Evolutionary conservation across 768 basidiomycete genomes (phyloP).

Genomic region (Auricularia heimuer): DNA sequence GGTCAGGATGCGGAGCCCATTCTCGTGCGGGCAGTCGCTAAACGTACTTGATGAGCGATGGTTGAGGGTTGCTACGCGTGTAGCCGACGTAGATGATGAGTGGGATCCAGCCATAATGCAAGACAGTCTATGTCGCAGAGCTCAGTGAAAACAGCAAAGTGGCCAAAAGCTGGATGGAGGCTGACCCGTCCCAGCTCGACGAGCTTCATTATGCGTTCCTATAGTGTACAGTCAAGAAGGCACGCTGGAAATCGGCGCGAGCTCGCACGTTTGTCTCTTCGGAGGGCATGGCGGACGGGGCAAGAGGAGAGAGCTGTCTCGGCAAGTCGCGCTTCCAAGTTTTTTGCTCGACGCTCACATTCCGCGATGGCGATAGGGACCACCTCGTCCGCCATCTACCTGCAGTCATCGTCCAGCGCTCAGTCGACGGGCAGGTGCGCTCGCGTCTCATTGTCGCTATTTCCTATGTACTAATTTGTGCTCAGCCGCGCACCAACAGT

Average conservation of each 20-base stretch:
- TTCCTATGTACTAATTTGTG: no score
- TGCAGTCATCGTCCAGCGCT: conserved; percentile 5
- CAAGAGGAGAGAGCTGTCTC: not conserved
- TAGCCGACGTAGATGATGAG: conserved; percentile 94
- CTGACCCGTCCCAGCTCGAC: conserved; percentile 72
- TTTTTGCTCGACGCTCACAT: not conserved
- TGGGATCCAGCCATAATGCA: conserved; percentile 96
- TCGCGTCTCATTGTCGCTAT: not conserved
- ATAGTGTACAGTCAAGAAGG: not conserved
- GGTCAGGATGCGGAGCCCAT: not conserved
- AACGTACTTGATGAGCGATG: conserved; percentile 91
- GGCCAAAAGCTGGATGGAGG: conserved; percentile 18
- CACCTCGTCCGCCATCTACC: conserved; percentile 9
- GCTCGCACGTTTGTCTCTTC: conserved; percentile 74
- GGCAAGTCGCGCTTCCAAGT: not conserved
- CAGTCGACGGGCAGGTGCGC: not conserved
- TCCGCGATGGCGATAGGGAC: conserved; percentile 10
- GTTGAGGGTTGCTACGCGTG: conserved; percentile 85
- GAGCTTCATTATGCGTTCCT: conserved; percentile 78
- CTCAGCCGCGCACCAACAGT: conserved; percentile 57
- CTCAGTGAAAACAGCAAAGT: not conserved
- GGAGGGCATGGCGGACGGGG: conserved; percentile 53
- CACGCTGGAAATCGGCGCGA: conserved; percentile 8
- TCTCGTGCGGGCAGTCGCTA: not conserved
- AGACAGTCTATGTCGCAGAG: conserved; percentile 50